These are phyloP conservation scores for Colletotrichum sp. DNA, from an alignment of 2,329 filamentous ascomycete genomes.

Conservation along the genomic window DNA sequence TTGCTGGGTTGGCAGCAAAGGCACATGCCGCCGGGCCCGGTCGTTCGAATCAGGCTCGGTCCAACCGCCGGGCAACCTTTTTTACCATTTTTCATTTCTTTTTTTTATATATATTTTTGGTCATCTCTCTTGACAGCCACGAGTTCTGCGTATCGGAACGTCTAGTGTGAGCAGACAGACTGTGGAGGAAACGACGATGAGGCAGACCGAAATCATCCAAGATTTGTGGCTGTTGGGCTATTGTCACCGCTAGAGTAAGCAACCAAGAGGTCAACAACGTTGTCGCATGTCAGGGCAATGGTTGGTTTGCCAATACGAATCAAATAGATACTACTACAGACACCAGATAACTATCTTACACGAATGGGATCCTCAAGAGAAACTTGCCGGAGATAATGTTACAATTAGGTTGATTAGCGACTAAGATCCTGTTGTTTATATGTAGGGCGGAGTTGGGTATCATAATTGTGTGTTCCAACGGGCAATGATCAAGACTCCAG, in stretches of 20 bases:
- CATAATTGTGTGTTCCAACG: conserved; percentile 11
- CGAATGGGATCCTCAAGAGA: background rate
- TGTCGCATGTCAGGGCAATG: too few species aligned
- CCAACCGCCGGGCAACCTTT: background rate
- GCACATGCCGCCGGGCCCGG: background rate
- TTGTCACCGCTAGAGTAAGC: too few species aligned
- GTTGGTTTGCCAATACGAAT: background rate
- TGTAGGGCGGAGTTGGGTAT: conserved; percentile 22
- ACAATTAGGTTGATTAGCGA: conserved; percentile 11
- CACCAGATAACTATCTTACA: background rate
- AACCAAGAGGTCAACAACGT: too few species aligned
- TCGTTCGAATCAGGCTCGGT: background rate
- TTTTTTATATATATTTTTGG: too few species aligned
- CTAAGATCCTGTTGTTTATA: conserved; percentile 1
- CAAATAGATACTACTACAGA: background rate
- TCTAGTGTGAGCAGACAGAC: too few species aligned
- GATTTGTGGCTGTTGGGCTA: too few species aligned
- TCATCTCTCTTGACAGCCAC: too few species aligned
- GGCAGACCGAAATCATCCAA: too few species aligned
- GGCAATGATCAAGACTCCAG: background rate
- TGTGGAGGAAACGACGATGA: too few species aligned
- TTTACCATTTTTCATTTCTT: too few species aligned
- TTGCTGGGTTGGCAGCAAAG: background rate
- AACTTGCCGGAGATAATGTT: background rate
- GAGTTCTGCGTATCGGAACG: too few species aligned